Evolutionary conservation across 306 rosid genomes (phyloP), one percentile per base, ranked within the genome.

Genomic region (Citrullus mucosospermus): DNA sequence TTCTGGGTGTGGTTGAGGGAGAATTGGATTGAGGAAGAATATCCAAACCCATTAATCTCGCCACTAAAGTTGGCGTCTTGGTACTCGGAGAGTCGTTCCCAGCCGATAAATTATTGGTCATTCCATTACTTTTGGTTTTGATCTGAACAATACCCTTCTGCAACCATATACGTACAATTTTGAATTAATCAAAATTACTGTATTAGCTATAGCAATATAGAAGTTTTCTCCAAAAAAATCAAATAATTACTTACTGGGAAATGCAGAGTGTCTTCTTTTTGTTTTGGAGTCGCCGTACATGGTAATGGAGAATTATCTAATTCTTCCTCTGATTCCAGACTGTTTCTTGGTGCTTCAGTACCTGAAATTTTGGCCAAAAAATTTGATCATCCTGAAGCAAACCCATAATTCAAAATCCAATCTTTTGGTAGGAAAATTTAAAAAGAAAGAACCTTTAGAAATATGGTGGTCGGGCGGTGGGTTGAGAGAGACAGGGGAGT

Each of bases 11-110:
- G 25, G 48, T 73, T 51, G 61, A 28, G 32, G 78, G 17, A 16
- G 78, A 50, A 22, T 7, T 73, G 39, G 77, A 22, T 51, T 73
- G 9, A 16, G 98, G 98, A 79, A 96, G 98, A 85, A 88, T 93
- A 76, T 96, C 99, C 59, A 96, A 91, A 76, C 98, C 99, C 99
- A 96, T 96, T 56, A 96, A 68, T 79, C 99, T 91, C 10, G 99
- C 99, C 25, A 96, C 98, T 81, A 96, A 86, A 76, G 83, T 91
- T 76, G 99, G 99, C 25, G 98, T 96, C 79, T 92, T 96, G 25
- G 93, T 82, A 44, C 87, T 90, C 5, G 99, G 99, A 44, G 99
- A 95, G 80, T 53, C 57, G 8, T 53, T 53, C 20, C 57, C 57
- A 2, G 57, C 8, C 0, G 57, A 53, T 20, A 53, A 53, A 53